Conservation (phyloP, 495 filamentous ascomycete species). For the Neurospora terricola region DNA sequence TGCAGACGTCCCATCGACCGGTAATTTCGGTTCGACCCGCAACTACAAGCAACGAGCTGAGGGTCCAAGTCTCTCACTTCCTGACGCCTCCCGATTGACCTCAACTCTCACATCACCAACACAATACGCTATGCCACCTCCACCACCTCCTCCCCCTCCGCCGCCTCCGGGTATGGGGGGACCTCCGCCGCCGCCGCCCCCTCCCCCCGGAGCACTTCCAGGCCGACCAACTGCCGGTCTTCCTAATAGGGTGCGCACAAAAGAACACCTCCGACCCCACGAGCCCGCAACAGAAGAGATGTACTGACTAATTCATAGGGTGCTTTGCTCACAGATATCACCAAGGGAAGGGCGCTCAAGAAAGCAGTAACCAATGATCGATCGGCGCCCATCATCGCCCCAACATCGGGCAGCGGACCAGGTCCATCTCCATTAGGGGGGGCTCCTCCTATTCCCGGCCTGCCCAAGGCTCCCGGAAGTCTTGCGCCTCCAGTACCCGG, state of each 20-base stretch:
- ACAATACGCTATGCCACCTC: slow-evolving; percentile 9
- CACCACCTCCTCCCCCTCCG: slow-evolving; percentile 26
- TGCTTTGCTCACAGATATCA: slow-evolving; percentile 82
- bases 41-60: background rate
- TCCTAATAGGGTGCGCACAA: slow-evolving; percentile 5
- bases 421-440: slow-evolving; percentile 46
- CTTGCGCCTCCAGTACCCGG: slow-evolving; percentile 69
- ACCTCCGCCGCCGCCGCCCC: slow-evolving; percentile 15
- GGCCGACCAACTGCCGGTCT: slow-evolving; percentile 8
- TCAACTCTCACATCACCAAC: background rate
- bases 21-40: background rate
- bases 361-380: slow-evolving; percentile 92
- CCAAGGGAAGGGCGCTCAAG: slow-evolving; percentile 70
- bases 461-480: slow-evolving; percentile 46
- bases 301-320: slow-evolving; percentile 48
- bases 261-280: background rate
- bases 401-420: slow-evolving; percentile 38
- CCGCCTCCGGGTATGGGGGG: slow-evolving; percentile 15
- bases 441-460: slow-evolving; percentile 73
- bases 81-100: background rate
- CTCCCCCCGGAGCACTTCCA: slow-evolving; percentile 12
- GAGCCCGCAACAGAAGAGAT: background rate
- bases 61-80: background rate
- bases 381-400: slow-evolving; percentile 66
- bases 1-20: background rate